Percentiles rank a stretch among this genome's conserved stretches.
These are phyloP conservation scores for Poterioochromonas sp. DNA, from an alignment of 352 stramenopile genomes.

Conservation along the genomic window DNA sequence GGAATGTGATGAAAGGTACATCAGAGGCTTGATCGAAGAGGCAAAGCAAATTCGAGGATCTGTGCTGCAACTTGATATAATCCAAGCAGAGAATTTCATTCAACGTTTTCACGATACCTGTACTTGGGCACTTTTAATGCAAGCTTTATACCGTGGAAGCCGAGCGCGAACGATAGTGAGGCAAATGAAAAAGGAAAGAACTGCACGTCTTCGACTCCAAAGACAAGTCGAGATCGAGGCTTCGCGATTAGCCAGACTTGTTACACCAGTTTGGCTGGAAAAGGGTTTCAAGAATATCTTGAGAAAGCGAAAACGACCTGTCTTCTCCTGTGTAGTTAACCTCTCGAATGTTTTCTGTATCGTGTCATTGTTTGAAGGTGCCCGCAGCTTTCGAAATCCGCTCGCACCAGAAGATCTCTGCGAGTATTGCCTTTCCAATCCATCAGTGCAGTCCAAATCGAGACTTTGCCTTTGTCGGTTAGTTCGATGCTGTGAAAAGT, in stretches of 20 bases:
- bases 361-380: background rate
- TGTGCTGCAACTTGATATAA: slow-evolving; percentile 5
- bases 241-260: background rate
- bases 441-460: background rate
- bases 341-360: background rate
- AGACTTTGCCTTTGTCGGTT: background rate
- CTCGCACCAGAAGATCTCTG: background rate
- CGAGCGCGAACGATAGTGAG: background rate
- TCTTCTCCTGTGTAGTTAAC: background rate
- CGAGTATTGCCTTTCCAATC: background rate
- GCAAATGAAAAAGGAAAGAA: background rate
- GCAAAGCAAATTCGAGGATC: slow-evolving; percentile 6
- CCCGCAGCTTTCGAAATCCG: background rate
- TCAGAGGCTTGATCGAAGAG: background rate
- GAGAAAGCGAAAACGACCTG: background rate
- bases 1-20: background rate
- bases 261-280: background rate
- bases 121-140: background rate
- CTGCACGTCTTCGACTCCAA: background rate
- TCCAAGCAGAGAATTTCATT: slow-evolving; percentile 2
- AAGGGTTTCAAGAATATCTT: background rate
- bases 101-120: background rate
- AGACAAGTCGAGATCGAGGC: background rate
- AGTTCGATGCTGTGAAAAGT: background rate
- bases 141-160: background rate